These are phyloP conservation scores for Fomitopsis serialis DNA, from an alignment of 768 basidiomycete genomes.

Conservation along the genomic window DNA sequence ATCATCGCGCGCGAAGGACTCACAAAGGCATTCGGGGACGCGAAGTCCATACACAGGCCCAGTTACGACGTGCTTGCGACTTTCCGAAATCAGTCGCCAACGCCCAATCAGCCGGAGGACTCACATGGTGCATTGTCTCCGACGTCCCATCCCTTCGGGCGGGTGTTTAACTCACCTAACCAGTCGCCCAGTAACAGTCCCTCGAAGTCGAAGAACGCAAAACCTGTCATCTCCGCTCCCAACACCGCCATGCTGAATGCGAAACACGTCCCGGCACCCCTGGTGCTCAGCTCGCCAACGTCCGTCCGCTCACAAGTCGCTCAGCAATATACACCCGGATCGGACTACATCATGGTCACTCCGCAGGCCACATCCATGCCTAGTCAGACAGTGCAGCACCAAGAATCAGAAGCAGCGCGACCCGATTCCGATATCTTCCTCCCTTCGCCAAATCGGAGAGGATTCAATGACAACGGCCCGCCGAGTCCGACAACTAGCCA, in stretches of 20 bases:
- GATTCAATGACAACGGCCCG: not conserved
- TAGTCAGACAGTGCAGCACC: too few species aligned
- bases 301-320: conserved; percentile 6
- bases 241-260: conserved; percentile 16
- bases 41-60: conserved; percentile 20
- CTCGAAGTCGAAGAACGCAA: conserved; percentile 3
- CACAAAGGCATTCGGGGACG: conserved; percentile 20
- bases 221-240: conserved; percentile 22
- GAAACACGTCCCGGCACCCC: conserved; percentile 18
- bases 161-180: not conserved
- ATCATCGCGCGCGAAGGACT: conserved; percentile 13
- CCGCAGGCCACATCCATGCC: conserved; percentile 7
- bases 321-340: conserved; percentile 5
- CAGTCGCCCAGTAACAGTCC: not conserved
- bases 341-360: conserved; percentile 16
- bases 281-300: conserved; percentile 17
- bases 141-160: not conserved
- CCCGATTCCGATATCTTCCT: conserved; percentile 1
- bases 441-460: not conserved
- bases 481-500: conserved; percentile 7
- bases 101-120: conserved; percentile 1
- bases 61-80: conserved; percentile 21
- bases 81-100: conserved; percentile 14
- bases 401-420: not conserved
- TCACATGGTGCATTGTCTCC: not conserved